A percentile compares a stretch with the other conserved stretches of the same genome.
phyloP scores from a whole-genome alignment of 768 basidiomycete species.

The Podaxis sp. region DNA sequence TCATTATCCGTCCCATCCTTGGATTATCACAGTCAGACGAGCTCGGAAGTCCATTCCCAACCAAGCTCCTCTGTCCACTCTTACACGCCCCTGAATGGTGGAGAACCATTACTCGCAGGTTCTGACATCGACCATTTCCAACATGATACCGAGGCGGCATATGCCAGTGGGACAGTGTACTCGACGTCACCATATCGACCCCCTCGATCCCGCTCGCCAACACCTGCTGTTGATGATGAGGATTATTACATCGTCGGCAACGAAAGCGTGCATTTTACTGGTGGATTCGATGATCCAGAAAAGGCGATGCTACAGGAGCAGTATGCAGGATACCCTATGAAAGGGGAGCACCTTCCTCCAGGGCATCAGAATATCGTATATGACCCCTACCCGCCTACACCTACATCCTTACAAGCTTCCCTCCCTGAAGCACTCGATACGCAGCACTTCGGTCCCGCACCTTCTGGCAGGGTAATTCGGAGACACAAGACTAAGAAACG shows the following conservation, averaged over 20 bases:
- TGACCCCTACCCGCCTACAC: constrained; percentile 39
- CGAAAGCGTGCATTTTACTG: constrained; percentile 53
- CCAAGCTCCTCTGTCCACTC: constrained; percentile 17
- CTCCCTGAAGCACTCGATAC: constrained; percentile 59
- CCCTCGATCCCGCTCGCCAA: constrained; percentile 71
- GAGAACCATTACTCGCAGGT: constrained; percentile 28
- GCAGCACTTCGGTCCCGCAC: constrained; percentile 86
- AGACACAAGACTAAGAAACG: constrained; percentile 75
- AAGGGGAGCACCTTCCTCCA: constrained; percentile 21
- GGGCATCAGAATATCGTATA: constrained; percentile 27
- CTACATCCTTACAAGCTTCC: constrained; percentile 30
- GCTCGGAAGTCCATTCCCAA: background rate
- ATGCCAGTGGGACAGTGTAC: constrained; percentile 52
- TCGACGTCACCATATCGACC: constrained; percentile 43
- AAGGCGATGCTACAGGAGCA: constrained; percentile 28
- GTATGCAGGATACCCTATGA: constrained; percentile 20
- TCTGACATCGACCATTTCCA: constrained; percentile 51
- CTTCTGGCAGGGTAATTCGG: constrained; percentile 70
- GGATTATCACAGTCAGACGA: background rate
- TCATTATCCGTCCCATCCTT: constrained; percentile 20
- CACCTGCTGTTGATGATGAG: constrained; percentile 70
- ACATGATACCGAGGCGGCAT: constrained; percentile 58
- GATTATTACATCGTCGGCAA: constrained; percentile 59
- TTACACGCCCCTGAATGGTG: constrained; percentile 25
- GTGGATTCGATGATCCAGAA: constrained; percentile 35